Evolutionary conservation across 805 yeast genomes (phyloP).

Genomic region (Wickerhamomyces subpelliculosus): DNA sequence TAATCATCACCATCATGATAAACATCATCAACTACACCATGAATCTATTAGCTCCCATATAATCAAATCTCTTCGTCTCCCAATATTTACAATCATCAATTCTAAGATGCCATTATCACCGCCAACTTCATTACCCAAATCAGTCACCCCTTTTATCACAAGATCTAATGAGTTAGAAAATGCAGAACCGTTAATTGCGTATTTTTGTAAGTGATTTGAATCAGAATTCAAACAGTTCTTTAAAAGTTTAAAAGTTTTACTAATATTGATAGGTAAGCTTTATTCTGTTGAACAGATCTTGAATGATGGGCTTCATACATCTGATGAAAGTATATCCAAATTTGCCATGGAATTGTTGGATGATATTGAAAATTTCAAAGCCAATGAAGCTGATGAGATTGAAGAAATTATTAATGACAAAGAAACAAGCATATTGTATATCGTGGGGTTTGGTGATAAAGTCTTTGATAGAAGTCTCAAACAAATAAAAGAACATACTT

Average conservation of each 20-base stretch:
- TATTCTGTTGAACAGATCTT: constrained; percentile 73
- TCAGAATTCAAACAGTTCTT: background rate
- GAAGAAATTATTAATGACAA: constrained; percentile 52
- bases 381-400: constrained; percentile 24
- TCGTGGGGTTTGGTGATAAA: constrained; percentile 48
- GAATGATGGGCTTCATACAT: constrained; percentile 48
- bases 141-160: constrained; percentile 32
- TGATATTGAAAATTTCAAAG: constrained; percentile 57
- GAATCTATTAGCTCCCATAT: too few species aligned
- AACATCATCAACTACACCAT: too few species aligned
- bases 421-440: constrained; percentile 47
- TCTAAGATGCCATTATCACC: constrained; percentile 1
- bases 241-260: too few species aligned
- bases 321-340: constrained; percentile 45
- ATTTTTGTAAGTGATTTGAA: constrained; percentile 60
- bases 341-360: constrained; percentile 62
- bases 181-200: constrained; percentile 62
- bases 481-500: constrained; percentile 38
- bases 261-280: constrained; percentile 33
- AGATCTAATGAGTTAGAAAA: constrained; percentile 51
- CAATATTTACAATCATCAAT: too few species aligned
- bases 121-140: constrained; percentile 21
- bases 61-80: too few species aligned
- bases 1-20: too few species aligned
- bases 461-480: constrained; percentile 48